phyloP scores from a whole-genome alignment of 129 eudicot genomes.

The Ambrosia trifida region DNA sequence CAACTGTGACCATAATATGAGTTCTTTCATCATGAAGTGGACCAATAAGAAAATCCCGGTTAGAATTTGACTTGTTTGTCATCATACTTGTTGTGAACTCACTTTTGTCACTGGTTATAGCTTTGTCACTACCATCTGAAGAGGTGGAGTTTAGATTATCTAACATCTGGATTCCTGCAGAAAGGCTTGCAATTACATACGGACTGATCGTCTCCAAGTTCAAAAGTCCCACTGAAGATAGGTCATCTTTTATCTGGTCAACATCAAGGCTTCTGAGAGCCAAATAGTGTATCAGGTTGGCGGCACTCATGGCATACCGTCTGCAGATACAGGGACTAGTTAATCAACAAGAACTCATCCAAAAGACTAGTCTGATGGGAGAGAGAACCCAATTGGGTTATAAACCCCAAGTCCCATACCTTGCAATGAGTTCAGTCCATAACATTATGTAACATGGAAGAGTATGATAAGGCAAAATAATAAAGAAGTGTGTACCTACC shows the following conservation, averaged over 20 bases:
- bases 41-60: slow-evolving; percentile 53
- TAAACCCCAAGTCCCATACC: no score
- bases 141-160: slow-evolving; percentile 44
- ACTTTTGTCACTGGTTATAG: slow-evolving; percentile 27
- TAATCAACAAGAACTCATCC: background rate
- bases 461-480: slow-evolving; percentile 5
- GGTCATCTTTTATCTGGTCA: slow-evolving; percentile 59
- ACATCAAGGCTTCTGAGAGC: slow-evolving; percentile 70
- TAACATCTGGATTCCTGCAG: slow-evolving; percentile 66
- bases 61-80: slow-evolving; percentile 47
- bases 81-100: slow-evolving; percentile 33
- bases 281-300: slow-evolving; percentile 67
- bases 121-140: slow-evolving; percentile 24
- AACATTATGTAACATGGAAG: no score
- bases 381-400: no score
- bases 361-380: no score
- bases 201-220: slow-evolving; percentile 63
- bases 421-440: no score
- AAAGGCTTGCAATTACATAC: slow-evolving; percentile 66
- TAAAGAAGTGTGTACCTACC: slow-evolving; percentile 42
- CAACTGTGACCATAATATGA: slow-evolving; percentile 85
- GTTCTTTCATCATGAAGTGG: slow-evolving; percentile 50
- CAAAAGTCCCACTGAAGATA: slow-evolving; percentile 59
- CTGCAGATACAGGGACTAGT: slow-evolving; percentile 45
- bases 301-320: slow-evolving; percentile 51